Evolutionary conservation across 1,284 basidiomycete genomes (phyloP), one percentile per base, ranked within the genome.

Genomic region (Omphalotus olearius): DNA sequence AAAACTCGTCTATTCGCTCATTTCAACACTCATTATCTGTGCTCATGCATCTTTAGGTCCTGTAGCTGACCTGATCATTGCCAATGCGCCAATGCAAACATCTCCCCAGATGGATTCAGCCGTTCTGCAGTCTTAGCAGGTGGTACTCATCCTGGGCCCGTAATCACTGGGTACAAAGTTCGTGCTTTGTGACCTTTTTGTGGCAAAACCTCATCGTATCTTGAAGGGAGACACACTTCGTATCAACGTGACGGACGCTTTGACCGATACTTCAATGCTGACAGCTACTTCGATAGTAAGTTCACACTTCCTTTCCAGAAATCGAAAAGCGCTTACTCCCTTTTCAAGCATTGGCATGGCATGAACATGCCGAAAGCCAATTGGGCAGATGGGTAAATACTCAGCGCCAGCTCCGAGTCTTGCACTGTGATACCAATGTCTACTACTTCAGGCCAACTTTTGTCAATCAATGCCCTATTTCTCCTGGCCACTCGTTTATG

Each of bases 21-120:
- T 33, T 33, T 13, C 13, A 9, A 4, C 30, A 33, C 30, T 33
- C 30, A 9, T 33, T 13, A 33, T 33, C 30, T 10, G 30, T 33
- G 30, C 30, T 13, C 30, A 33, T 33, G 30, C 30, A 33, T 33
- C 48, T 28, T 59, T 57, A 20, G 61, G 59, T 3, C 63, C 63
- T 45, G 50, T 64, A 14, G 55, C 57, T 44, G 57, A 69, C 30
- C 56, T 67, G 4, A 41, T 56, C 26, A 62, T 69, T 23, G 54
- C 57, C 40, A 65, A 68, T 51, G 57, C 59, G 54, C 57, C 40
- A 65, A 68, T 51, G 57, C 59, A 5, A 42, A 63, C 20, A 60
- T 69, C n/a, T 55, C 60, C 23, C 66, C 67, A 2, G 68, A 69
- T 56, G 67, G 67, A 23, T 66, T 62, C 47, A 49, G 43, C 45